Evolutionary conservation across 805 yeast genomes (phyloP).

Genomic region (Wickerhamomyces bovis): DNA sequence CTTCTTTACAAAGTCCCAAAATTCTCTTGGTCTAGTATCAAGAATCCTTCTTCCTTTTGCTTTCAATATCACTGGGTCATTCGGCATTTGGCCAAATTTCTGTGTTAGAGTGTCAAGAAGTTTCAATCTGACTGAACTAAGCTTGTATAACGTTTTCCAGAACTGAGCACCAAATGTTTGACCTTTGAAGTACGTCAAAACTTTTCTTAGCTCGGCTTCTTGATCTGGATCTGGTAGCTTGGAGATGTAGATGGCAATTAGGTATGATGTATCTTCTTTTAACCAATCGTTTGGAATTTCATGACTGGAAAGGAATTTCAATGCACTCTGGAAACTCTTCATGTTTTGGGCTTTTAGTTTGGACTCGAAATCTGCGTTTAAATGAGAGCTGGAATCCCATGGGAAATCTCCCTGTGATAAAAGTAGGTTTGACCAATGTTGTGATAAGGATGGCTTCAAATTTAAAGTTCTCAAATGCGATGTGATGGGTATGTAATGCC

Average conservation of each 20-base stretch:
- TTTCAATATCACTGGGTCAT: constrained; percentile 2
- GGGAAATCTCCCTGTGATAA: constrained; percentile 15
- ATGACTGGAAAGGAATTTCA: constrained; percentile 5
- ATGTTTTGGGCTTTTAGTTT: constrained; percentile 10
- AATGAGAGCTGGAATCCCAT: constrained; percentile 6
- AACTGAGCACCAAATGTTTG: constrained; percentile 8
- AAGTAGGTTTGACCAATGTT: constrained; percentile 14
- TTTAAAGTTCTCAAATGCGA: constrained; percentile 7
- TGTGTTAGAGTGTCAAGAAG: neutral
- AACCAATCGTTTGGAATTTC: constrained; percentile 10
- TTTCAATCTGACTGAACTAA: constrained; percentile 5
- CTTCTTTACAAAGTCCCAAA: constrained; percentile 9
- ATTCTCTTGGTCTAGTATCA: constrained; percentile 3
- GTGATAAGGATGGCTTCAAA: constrained; percentile 2
- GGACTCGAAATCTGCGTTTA: constrained; percentile 12
- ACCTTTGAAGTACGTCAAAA: neutral
- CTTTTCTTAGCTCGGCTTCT: neutral
- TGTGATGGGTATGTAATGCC: constrained; percentile 5
- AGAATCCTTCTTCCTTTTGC: constrained; percentile 8
- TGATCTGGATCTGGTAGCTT: constrained; percentile 1
- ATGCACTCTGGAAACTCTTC: constrained; percentile 11
- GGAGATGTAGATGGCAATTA: constrained; percentile 12
- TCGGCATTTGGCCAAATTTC: neutral
- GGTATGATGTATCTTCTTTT: constrained; percentile 5
- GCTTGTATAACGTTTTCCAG: constrained; percentile 11